Conservation (phyloP, 2,329 filamentous ascomycete genomes). For the Trichophyton rubrum region DNA sequence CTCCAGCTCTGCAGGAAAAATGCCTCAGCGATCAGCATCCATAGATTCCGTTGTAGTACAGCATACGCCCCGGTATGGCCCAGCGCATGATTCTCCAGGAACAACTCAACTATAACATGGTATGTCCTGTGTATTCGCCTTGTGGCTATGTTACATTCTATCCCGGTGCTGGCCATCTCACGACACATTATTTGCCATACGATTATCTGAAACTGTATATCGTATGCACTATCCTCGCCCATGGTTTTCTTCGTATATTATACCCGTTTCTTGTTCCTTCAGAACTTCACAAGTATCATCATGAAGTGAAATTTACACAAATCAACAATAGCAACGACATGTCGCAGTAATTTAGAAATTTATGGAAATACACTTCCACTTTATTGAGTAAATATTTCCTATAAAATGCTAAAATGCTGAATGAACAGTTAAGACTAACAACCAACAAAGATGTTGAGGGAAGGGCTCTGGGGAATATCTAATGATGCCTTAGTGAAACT, state of each 20-base stretch:
- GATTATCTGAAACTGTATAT: no score
- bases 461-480: neutral
- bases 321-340: no score
- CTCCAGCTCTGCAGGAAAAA: constrained; percentile 3
- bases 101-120: neutral
- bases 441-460: neutral
- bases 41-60: constrained; percentile 12
- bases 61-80: neutral
- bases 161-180: no score
- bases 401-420: neutral
- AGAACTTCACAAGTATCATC: no score
- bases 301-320: no score
- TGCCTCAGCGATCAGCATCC: constrained; percentile 8
- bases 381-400: neutral
- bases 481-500: neutral
- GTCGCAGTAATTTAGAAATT: no score
- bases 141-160: no score
- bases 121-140: neutral
- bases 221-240: no score
- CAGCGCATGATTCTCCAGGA: neutral
- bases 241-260: no score
- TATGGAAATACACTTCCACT: no score
- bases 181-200: no score
- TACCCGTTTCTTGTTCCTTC: no score
- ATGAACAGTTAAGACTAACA: neutral